Percentiles rank a stretch among this genome's conserved stretches.
phyloP scores from a whole-genome alignment of 2,329 filamentous ascomycete genomes.

The Colletotrichum simmondsii region DNA sequence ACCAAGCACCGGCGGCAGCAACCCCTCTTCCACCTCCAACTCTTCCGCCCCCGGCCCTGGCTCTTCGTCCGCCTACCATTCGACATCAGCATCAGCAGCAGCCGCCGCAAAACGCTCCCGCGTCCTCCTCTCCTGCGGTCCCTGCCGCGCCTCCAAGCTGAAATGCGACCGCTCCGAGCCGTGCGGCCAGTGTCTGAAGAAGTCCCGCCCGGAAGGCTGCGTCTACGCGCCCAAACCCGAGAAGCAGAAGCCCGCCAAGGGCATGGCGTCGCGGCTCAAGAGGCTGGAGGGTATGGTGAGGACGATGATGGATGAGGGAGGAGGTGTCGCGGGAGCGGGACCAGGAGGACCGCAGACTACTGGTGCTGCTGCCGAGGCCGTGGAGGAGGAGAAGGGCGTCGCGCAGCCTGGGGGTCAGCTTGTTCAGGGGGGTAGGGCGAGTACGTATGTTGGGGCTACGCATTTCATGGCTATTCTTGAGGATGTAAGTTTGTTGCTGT shows the following conservation, averaged over 20 bases:
- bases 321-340: slow-evolving; percentile 1
- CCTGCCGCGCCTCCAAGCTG: slow-evolving; percentile 64
- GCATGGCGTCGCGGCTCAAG: slow-evolving; percentile 65
- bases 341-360: neutral
- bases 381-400: slow-evolving; percentile 24
- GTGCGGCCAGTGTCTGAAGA: slow-evolving; percentile 64
- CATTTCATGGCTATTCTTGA: slow-evolving; percentile 71
- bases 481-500: slow-evolving; percentile 55
- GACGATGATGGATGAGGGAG: slow-evolving; percentile 60
- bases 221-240: slow-evolving; percentile 59
- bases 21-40: neutral
- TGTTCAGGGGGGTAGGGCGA: slow-evolving; percentile 53
- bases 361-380: neutral
- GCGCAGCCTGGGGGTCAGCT: slow-evolving; percentile 51
- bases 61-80: neutral
- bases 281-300: slow-evolving; percentile 69
- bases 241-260: slow-evolving; percentile 53
- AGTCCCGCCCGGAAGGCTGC: slow-evolving; percentile 57
- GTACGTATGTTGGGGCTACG: slow-evolving; percentile 68
- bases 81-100: neutral
- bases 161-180: slow-evolving; percentile 66
- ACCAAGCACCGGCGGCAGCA: neutral
- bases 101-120: slow-evolving; percentile 54
- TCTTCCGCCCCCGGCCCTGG: neutral
- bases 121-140: slow-evolving; percentile 62